Evolutionary conservation across 192 early-diverging fungal genomes (phyloP).

Genomic region (Rhizophagus clarus): DNA sequence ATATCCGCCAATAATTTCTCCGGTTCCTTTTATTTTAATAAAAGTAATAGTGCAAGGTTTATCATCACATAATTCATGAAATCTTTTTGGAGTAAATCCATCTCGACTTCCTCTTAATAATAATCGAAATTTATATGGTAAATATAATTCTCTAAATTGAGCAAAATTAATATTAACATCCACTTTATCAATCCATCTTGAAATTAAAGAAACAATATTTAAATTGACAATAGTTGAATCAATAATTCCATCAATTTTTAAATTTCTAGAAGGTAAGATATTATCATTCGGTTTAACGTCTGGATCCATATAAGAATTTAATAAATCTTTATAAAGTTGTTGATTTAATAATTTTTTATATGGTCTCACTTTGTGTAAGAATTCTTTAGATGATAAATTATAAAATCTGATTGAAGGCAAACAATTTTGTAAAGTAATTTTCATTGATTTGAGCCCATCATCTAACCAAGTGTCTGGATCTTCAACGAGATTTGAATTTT

Average conservation of each 20-base stretch:
- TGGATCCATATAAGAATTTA: no score
- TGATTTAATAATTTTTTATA: background rate
- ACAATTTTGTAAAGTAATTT: background rate
- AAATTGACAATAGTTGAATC: no score
- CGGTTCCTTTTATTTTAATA: background rate
- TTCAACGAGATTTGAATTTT: background rate
- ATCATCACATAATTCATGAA: background rate
- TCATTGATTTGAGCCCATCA: background rate
- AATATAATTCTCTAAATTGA: background rate
- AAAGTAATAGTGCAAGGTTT: background rate
- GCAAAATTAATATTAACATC: background rate
- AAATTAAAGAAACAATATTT: background rate
- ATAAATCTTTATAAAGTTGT: background rate
- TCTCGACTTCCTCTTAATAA: background rate
- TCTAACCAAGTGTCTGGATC: background rate
- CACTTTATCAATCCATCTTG: background rate
- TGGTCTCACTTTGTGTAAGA: background rate
- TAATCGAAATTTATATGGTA: conserved; percentile 5
- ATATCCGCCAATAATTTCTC: conserved; percentile 10
- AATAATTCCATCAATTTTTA: no score
- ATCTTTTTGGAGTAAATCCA: background rate
- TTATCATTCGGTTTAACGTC: no score
- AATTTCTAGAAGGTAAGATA: no score
- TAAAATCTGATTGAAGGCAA: conserved; percentile 8
- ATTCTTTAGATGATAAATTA: background rate